Evolutionary conservation across 2,329 filamentous ascomycete genomes (phyloP).

Genomic region (Triangularia verruculosa): DNA sequence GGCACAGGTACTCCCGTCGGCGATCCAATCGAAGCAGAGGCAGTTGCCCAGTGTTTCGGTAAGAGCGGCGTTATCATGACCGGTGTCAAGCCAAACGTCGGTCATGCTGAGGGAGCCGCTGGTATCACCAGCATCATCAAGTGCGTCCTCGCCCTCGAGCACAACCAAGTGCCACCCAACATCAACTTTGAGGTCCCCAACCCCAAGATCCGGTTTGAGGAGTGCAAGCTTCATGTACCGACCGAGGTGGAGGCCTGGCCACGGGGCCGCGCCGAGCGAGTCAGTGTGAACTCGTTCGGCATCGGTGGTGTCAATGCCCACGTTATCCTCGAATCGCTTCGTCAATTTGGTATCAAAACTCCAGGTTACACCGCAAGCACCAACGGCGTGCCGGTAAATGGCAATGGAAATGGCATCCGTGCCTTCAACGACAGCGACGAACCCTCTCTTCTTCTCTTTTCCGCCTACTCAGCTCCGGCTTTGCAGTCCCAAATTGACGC

Average conservation of each 20-base stretch:
- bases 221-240: neutral
- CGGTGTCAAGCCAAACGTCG: neutral
- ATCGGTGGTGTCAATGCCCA: slow-evolving; percentile 14
- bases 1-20: slow-evolving; percentile 42
- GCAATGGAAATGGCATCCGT: neutral
- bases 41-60: slow-evolving; percentile 33
- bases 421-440: neutral
- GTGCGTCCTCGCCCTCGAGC: neutral
- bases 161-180: neutral
- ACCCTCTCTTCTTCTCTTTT: neutral
- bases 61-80: slow-evolving; percentile 5
- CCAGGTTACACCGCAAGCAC: neutral
- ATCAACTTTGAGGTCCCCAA: neutral
- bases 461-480: neutral
- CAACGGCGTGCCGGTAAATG: neutral
- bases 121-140: neutral
- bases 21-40: slow-evolving; percentile 40
- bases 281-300: slow-evolving; percentile 14
- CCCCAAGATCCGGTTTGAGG: slow-evolving; percentile 23
- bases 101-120: neutral
- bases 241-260: slow-evolving; percentile 9
- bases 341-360: neutral
- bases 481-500: neutral
- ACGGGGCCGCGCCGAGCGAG: slow-evolving; percentile 1
- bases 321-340: neutral